These are phyloP conservation scores for Gossypium anomalum DNA, from an alignment of 345 rosid genomes.

Conservation along the genomic window DNA sequence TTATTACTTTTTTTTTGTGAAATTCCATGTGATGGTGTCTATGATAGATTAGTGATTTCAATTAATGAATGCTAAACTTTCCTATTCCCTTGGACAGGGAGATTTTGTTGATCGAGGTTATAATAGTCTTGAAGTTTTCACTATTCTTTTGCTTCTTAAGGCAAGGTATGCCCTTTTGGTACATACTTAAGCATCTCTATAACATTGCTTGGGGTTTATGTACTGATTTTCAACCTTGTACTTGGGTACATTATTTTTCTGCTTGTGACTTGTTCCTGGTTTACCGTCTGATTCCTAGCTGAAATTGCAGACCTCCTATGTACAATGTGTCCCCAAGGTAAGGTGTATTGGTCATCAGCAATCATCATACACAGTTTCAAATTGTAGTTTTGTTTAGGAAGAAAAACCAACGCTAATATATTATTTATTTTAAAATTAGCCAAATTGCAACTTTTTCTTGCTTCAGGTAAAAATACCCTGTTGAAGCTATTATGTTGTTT, in stretches of 20 bases:
- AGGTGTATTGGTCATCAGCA: neutral
- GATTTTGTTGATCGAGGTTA: slow-evolving; percentile 83
- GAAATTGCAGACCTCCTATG: neutral
- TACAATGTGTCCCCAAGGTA: neutral
- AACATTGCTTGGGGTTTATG: neutral
- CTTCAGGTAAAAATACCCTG: neutral
- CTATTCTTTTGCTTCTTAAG: slow-evolving; percentile 77
- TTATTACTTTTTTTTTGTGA: neutral
- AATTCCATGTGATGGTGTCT: neutral
- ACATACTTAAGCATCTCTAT: slow-evolving; percentile 3
- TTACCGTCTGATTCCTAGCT: neutral
- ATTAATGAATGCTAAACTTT: neutral
- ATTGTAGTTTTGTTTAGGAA: neutral
- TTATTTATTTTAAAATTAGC: neutral
- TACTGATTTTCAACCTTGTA: neutral
- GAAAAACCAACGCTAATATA: neutral
- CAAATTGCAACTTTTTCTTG: neutral
- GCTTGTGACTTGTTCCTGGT: neutral
- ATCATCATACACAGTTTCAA: neutral
- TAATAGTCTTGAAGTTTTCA: slow-evolving; percentile 81
- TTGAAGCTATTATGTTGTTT: neutral
- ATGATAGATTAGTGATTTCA: neutral
- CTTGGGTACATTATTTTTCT: neutral
- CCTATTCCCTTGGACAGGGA: slow-evolving; percentile 45
- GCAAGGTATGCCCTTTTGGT: slow-evolving; percentile 43